Percentiles rank a stretch among this genome's conserved stretches.
Conservation (phyloP, 2,329 filamentous ascomycete species). For the Gaeumannomyces sp. region DNA sequence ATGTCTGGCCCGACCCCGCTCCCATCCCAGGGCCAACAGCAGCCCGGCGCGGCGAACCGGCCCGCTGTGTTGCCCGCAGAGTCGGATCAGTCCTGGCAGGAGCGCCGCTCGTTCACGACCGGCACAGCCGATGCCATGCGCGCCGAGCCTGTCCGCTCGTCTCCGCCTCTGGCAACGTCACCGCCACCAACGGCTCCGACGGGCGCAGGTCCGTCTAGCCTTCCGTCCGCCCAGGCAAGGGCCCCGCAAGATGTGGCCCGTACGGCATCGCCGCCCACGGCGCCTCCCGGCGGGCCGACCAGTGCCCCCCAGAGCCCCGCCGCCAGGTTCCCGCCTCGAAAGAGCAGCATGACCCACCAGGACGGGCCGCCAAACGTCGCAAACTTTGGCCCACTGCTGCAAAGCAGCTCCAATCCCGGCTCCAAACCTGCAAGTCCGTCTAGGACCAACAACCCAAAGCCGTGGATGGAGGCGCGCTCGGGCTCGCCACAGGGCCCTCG, state of each 20-base stretch:
- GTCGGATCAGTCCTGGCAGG: background rate
- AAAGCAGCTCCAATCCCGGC: constrained; percentile 2
- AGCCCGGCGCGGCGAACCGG: background rate
- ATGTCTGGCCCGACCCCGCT: constrained; percentile 16
- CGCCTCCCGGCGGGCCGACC: constrained; percentile 7
- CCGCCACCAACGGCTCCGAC: background rate
- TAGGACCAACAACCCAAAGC: constrained; percentile 18
- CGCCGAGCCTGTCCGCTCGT: background rate
- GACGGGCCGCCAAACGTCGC: constrained; percentile 23
- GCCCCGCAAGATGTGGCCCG: background rate
- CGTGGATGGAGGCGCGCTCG: constrained; percentile 30
- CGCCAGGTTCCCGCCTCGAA: constrained; percentile 50
- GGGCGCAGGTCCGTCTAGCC: background rate
- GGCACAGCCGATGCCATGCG: background rate
- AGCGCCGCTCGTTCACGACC: constrained; percentile 4
- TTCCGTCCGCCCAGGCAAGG: background rate
- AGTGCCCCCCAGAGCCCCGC: constrained; percentile 21
- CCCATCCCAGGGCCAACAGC: constrained; percentile 18
- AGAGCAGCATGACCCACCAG: constrained; percentile 53
- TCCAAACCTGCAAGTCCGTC: constrained; percentile 23
- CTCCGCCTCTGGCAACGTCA: background rate
- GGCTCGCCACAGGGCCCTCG: constrained; percentile 32
- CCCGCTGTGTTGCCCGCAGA: background rate
- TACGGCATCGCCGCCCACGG: constrained; percentile 9
- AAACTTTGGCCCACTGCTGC: constrained; percentile 9